These are phyloP conservation scores for Cryptosporidium tyzzeri DNA, from an alignment of 169 alveolate species.

Conservation along the genomic window DNA sequence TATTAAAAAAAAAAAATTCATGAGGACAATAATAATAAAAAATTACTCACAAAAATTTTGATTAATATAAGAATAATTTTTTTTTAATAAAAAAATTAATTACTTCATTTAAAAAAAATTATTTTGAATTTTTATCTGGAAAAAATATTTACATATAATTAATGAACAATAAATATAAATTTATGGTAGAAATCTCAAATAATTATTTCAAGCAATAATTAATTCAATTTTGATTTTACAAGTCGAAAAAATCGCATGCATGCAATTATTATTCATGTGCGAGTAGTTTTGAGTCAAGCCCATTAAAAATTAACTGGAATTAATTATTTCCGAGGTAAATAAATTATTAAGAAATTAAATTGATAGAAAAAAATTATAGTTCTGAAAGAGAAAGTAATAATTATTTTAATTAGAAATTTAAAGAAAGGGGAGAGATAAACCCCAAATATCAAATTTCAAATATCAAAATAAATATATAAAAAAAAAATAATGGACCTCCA, in stretches of 20 bases:
- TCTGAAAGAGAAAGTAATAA: not conserved
- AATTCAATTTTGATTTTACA: not conserved
- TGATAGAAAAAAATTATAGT: not conserved
- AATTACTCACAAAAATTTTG: not conserved
- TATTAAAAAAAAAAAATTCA: slow-evolving; percentile 14
- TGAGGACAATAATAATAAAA: not conserved
- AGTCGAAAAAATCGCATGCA: slow-evolving; percentile 29
- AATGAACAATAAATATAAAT: not conserved
- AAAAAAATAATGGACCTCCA: not conserved
- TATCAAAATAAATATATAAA: not conserved
- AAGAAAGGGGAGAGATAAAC: not conserved
- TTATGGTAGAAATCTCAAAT: not conserved
- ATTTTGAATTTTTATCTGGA: not conserved
- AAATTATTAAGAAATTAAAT: not conserved
- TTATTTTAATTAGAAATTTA: not conserved
- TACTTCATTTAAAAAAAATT: not conserved
- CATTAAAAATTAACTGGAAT: not conserved
- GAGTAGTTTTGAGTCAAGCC: not conserved
- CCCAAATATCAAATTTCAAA: not conserved
- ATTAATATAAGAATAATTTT: not conserved
- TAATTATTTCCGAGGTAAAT: not conserved
- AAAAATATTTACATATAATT: not conserved
- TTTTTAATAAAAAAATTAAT: not conserved
- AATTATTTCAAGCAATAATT: not conserved
- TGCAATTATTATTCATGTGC: slow-evolving; percentile 12